These are phyloP conservation scores for Isatis lusitanica DNA, from an alignment of 441 rosid genomes.

Conservation along the genomic window DNA sequence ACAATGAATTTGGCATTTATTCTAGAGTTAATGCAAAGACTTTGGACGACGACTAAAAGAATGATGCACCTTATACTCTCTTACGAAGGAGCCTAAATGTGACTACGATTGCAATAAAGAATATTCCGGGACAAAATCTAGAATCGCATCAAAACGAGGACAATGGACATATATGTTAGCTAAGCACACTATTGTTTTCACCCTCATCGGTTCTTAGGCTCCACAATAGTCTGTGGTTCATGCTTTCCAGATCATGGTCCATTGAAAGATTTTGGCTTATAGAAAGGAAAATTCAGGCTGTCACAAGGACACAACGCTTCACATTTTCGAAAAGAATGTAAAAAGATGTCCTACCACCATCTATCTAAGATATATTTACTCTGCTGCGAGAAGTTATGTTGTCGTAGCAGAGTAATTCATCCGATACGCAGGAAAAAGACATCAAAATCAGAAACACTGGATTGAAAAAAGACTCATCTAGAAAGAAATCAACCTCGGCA, in stretches of 20 bases:
- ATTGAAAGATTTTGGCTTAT: not conserved
- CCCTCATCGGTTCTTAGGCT: not conserved
- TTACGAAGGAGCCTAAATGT: not conserved
- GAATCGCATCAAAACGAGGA: not conserved
- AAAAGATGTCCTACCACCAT: not conserved
- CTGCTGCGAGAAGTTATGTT: too few species aligned
- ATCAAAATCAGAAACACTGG: not conserved
- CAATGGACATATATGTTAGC: not conserved
- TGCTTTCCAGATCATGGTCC: not conserved
- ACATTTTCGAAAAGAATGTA: not conserved
- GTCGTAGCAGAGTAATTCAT: too few species aligned
- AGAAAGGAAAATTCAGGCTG: not conserved
- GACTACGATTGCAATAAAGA: not conserved
- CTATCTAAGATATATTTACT: not conserved
- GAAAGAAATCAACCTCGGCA: slow-evolving; percentile 53
- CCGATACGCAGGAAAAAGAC: not conserved
- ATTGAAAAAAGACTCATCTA: not conserved
- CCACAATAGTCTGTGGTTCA: not conserved
- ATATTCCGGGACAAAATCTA: not conserved
- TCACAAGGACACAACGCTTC: not conserved
- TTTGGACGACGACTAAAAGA: not conserved
- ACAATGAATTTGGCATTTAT: not conserved
- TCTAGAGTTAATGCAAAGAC: too few species aligned
- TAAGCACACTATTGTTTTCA: not conserved
- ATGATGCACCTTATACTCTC: not conserved